Evolutionary conservation across 345 rosid genomes (phyloP).

Genomic region (Lenwebbia sp.): DNA sequence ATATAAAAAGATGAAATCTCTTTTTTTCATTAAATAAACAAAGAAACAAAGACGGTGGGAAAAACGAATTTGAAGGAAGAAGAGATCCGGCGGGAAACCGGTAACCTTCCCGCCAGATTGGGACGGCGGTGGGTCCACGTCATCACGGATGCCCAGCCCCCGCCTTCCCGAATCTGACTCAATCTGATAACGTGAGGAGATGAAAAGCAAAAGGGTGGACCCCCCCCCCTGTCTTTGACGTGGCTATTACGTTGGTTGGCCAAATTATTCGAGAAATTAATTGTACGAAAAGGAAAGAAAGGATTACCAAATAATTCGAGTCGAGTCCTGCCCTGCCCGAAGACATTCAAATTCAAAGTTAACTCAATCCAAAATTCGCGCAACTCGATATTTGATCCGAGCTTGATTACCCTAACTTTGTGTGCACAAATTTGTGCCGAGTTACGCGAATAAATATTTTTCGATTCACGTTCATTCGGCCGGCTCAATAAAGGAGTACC

Average conservation of each 20-base stretch:
- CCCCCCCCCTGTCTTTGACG: background rate
- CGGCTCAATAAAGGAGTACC: too few relatives aligned
- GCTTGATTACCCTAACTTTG: background rate
- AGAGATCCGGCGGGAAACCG: slow-evolving; percentile 2
- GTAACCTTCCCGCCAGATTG: background rate
- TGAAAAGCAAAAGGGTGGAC: background rate
- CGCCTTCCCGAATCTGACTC: background rate
- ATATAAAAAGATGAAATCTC: background rate
- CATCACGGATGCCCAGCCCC: background rate
- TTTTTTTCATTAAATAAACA: background rate
- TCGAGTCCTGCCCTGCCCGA: background rate
- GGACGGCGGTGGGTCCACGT: background rate
- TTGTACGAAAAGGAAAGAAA: background rate
- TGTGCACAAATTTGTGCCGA: background rate
- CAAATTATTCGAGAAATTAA: background rate
- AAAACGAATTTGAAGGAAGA: background rate
- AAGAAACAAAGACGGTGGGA: background rate
- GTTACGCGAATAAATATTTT: background rate
- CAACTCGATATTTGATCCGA: background rate
- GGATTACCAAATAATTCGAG: background rate
- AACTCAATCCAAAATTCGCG: background rate
- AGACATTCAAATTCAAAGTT: background rate
- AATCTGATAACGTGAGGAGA: background rate
- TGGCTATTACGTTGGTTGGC: background rate
- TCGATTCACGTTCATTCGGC: background rate